These are phyloP conservation scores for Sporisorium graminicola DNA, from an alignment of 1,284 basidiomycete species.

Conservation along the genomic window DNA sequence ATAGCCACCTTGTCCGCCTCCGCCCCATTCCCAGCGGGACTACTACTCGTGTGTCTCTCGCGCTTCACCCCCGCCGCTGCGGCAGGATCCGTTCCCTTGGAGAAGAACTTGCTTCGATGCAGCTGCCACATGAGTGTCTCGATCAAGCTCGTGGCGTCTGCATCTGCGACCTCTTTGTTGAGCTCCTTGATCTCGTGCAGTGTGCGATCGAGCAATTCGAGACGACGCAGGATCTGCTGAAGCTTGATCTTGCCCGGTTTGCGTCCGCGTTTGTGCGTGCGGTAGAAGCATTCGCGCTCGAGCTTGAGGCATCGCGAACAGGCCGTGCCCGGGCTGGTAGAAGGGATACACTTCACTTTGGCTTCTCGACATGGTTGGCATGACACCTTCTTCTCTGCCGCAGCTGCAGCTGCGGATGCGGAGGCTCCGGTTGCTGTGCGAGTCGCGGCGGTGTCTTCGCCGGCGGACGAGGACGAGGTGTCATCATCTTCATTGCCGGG, in stretches of 20 bases:
- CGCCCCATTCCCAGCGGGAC: neutral
- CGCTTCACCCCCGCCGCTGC: neutral
- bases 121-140: conserved; percentile 39
- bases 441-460: neutral
- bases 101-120: conserved; percentile 33
- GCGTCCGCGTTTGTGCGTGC: conserved; percentile 33
- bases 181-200: conserved; percentile 29
- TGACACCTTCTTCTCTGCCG: conserved; percentile 30
- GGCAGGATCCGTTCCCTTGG: conserved; percentile 1
- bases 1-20: neutral
- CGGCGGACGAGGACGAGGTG: too few species aligned
- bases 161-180: conserved; percentile 30
- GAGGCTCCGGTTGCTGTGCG: too few species aligned
- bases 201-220: conserved; percentile 35
- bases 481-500: too few species aligned
- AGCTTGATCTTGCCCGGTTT: conserved; percentile 52
- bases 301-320: conserved; percentile 36
- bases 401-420: too few species aligned
- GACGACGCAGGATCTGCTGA: conserved; percentile 35
- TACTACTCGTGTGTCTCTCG: neutral
- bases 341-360: conserved; percentile 41
- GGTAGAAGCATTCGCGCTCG: conserved; percentile 28
- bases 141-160: conserved; percentile 29
- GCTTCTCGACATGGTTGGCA: conserved; percentile 42
- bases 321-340: neutral